Conservation (phyloP, 192 early-diverging fungal genomes). For the Phycomyces blakesleeanus region DNA sequence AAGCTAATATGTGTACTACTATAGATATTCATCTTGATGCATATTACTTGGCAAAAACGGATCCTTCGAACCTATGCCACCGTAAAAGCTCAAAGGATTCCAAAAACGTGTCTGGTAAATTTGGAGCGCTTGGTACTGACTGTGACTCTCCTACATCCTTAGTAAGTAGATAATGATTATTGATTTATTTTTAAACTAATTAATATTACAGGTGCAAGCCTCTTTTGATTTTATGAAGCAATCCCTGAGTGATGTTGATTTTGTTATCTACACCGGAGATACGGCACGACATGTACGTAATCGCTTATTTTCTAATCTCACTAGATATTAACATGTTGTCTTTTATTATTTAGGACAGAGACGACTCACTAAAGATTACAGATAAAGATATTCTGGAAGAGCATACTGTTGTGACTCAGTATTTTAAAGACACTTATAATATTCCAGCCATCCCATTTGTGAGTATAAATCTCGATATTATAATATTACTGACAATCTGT, state of each 20-base stretch:
- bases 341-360: slow-evolving; percentile 17
- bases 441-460: slow-evolving; percentile 13
- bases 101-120: slow-evolving; percentile 29
- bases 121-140: slow-evolving; percentile 27
- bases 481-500: not conserved
- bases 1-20: too few species aligned
- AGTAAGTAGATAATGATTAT: not conserved
- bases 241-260: slow-evolving; percentile 25
- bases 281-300: slow-evolving; percentile 33
- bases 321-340: too few species aligned
- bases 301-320: not conserved
- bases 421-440: slow-evolving; percentile 14
- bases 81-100: slow-evolving; percentile 16
- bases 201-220: slow-evolving; percentile 15
- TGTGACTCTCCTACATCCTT: slow-evolving; percentile 36
- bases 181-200: not conserved
- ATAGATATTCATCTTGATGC: slow-evolving; percentile 42
- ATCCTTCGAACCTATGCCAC: slow-evolving; percentile 34
- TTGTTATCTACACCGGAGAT: slow-evolving; percentile 44
- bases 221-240: slow-evolving; percentile 32
- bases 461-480: not conserved
- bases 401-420: slow-evolving; percentile 17
- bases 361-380: slow-evolving; percentile 8
- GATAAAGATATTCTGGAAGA: slow-evolving; percentile 5
- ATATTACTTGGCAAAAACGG: slow-evolving; percentile 25